Evolutionary conservation across 2,329 filamentous ascomycete species (phyloP).

Genomic region (Clarireedia hainanense): DNA sequence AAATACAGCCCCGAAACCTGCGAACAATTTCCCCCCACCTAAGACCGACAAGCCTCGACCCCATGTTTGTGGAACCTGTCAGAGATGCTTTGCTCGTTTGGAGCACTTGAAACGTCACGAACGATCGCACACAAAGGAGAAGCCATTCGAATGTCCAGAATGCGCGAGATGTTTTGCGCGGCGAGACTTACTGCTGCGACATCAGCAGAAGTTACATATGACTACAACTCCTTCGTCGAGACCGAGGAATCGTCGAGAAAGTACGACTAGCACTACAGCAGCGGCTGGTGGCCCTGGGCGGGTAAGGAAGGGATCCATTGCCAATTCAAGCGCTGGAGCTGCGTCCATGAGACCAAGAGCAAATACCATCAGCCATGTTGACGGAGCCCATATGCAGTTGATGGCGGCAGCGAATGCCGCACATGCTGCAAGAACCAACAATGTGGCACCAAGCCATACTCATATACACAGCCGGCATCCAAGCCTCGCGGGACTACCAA

Average conservation of each 20-base stretch:
- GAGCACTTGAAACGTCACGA: constrained; percentile 98
- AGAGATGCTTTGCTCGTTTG: constrained; percentile 84
- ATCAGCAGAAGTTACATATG: constrained; percentile 98
- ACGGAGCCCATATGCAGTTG: constrained; percentile 67
- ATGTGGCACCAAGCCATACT: constrained; percentile 24
- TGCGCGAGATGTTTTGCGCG: constrained; percentile 92
- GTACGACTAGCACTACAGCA: constrained; percentile 63
- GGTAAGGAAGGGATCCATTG: constrained; percentile 88
- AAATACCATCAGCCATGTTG: constrained; percentile 94
- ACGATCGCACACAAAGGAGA: constrained; percentile 93
- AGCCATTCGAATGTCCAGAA: constrained; percentile 95
- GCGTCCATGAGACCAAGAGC: constrained; percentile 75
- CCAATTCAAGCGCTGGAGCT: constrained; percentile 49
- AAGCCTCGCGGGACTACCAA: constrained; percentile 61
- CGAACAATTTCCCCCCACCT: constrained; percentile 55
- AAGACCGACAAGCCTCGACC: constrained; percentile 97
- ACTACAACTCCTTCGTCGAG: constrained; percentile 80
- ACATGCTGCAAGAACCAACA: constrained; percentile 34
- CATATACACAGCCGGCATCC: constrained; percentile 61
- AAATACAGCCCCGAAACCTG: constrained; percentile 19
- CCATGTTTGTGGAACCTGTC: constrained; percentile 86
- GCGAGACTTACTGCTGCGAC: constrained; percentile 80
- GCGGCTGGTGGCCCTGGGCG: constrained; percentile 55
- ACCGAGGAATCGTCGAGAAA: constrained; percentile 83
- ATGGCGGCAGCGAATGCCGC: constrained; percentile 48